Percentiles rank a stretch among this genome's conserved stretches.
Conservation (phyloP, 2,329 filamentous ascomycete species). For the Cytospora chrysosperma region DNA sequence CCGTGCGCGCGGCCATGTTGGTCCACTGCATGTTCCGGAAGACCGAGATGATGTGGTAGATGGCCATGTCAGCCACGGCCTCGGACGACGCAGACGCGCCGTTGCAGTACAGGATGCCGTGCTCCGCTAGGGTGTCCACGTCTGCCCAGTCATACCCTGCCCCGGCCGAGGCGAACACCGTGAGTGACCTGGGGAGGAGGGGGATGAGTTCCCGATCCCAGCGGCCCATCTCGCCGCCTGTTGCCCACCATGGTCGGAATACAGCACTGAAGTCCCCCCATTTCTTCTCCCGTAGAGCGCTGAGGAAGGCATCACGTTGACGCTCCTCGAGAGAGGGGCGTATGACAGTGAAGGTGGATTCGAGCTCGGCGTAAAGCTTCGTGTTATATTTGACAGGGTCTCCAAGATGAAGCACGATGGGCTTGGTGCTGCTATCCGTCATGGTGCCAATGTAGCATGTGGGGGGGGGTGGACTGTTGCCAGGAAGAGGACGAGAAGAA, state of each 20-base stretch:
- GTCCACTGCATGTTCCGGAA: conserved; percentile 60
- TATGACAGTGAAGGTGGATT: conserved; percentile 34
- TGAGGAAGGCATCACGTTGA: conserved; percentile 38
- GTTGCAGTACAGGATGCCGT: conserved; percentile 60
- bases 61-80: conserved; percentile 59
- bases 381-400: conserved; percentile 34
- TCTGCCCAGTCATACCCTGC: conserved; percentile 60
- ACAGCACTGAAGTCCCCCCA: conserved; percentile 44
- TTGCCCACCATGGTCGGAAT: conserved; percentile 63
- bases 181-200: conserved; percentile 60
- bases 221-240: conserved; percentile 63
- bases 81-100: conserved; percentile 59
- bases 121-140: conserved; percentile 37
- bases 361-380: conserved; percentile 33
- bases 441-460: neutral
- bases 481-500: neutral
- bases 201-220: conserved; percentile 49
- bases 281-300: conserved; percentile 37
- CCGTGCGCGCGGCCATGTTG: conserved; percentile 48
- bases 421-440: conserved; percentile 13
- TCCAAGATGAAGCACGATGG: conserved; percentile 35
- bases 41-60: conserved; percentile 57
- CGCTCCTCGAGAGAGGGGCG: conserved; percentile 39
- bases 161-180: conserved; percentile 59
- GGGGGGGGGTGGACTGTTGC: no score